Evolutionary conservation across 1,284 basidiomycete species (phyloP).

Genomic region (Rhodotorula sp.): DNA sequence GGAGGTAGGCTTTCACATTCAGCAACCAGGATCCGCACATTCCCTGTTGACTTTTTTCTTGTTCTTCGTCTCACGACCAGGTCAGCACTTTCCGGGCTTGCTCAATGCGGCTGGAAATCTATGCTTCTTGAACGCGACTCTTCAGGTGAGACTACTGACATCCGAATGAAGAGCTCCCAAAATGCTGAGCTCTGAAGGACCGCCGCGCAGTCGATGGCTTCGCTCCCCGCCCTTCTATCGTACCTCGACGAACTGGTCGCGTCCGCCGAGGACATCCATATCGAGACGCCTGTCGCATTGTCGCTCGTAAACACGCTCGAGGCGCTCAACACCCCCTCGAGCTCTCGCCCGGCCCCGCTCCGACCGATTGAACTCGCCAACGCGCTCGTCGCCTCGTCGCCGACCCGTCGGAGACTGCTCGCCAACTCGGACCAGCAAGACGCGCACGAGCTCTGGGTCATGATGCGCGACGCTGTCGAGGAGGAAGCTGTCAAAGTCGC

Average conservation of each 20-base stretch:
- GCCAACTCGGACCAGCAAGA: slow-evolving; percentile 87
- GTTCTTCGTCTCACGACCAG: slow-evolving; percentile 1
- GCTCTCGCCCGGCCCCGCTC: slow-evolving; percentile 59
- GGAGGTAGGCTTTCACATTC: neutral
- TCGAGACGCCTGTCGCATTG: slow-evolving; percentile 78
- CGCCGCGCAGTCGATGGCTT: slow-evolving; percentile 25
- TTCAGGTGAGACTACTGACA: slow-evolving; percentile 62
- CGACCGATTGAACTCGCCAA: slow-evolving; percentile 68
- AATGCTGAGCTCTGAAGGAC: too few relatives aligned
- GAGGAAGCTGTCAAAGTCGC: slow-evolving; percentile 66
- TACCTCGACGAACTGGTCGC: slow-evolving; percentile 22
- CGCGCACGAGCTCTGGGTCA: slow-evolving; percentile 90
- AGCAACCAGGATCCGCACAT: too few relatives aligned
- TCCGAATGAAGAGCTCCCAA: too few relatives aligned
- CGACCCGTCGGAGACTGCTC: slow-evolving; percentile 61
- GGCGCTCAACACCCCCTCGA: slow-evolving; percentile 29
- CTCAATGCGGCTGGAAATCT: slow-evolving; percentile 92
- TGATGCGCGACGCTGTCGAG: slow-evolving; percentile 80
- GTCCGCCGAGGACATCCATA: slow-evolving; percentile 37
- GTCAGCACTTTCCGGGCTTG: slow-evolving; percentile 71
- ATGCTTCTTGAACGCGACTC: slow-evolving; percentile 90
- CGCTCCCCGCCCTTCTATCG: slow-evolving; percentile 58
- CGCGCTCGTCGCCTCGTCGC: slow-evolving; percentile 61
- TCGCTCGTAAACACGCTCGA: slow-evolving; percentile 53
- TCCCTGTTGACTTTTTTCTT: neutral